Conservation (phyloP, 2,329 filamentous ascomycete species). For the Diplodia scrobiculata region DNA sequence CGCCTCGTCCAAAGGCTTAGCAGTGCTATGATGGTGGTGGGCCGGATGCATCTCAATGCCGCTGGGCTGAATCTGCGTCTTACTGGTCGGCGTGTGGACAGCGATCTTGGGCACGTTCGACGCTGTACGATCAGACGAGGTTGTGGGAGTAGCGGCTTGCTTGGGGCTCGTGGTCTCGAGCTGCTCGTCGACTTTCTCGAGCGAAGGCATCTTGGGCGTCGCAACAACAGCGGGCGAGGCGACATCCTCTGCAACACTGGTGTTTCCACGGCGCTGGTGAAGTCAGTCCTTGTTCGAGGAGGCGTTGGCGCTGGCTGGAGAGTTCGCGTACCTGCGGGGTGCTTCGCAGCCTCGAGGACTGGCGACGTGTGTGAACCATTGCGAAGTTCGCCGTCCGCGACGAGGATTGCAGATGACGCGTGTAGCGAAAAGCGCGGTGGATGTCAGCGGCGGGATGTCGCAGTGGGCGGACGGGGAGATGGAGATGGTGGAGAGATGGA, state of each 20-base stretch:
- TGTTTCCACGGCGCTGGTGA: not conserved
- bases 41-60: slow-evolving; percentile 89
- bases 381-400: not conserved
- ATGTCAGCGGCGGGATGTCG: not conserved
- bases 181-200: slow-evolving; percentile 24
- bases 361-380: slow-evolving; percentile 24
- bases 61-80: slow-evolving; percentile 68
- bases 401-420: not conserved
- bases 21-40: slow-evolving; percentile 73
- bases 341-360: slow-evolving; percentile 26
- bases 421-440: not conserved
- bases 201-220: slow-evolving; percentile 19
- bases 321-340: slow-evolving; percentile 16
- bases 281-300: slow-evolving; percentile 1
- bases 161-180: not conserved
- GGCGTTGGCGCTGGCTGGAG: not conserved
- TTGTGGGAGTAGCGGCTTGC: slow-evolving; percentile 12
- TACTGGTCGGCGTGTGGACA: slow-evolving; percentile 58
- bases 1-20: slow-evolving; percentile 75
- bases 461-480: not conserved
- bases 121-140: not conserved
- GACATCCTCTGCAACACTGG: not conserved
- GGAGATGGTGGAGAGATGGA: slow-evolving; percentile 15
- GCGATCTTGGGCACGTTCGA: slow-evolving; percentile 28
- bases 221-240: slow-evolving; percentile 6